Percentiles rank a stretch among this genome's conserved stretches.
These are phyloP conservation scores for Elongisporangium senticosum DNA, from an alignment of 352 stramenopile species.

Conservation along the genomic window DNA sequence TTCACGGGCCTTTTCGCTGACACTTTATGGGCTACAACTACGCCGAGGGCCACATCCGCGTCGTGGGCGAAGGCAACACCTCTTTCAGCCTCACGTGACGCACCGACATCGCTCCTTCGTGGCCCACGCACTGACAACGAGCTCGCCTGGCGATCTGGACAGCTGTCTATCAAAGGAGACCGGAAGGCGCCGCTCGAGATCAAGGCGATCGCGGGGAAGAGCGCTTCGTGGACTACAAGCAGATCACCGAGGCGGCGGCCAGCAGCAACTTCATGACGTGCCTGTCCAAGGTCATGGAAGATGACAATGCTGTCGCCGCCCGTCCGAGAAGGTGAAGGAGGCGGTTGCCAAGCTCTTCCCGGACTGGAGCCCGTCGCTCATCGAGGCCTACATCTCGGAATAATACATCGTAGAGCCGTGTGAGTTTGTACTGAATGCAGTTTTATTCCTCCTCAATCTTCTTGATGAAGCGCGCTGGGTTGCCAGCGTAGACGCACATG, in stretches of 20 bases:
- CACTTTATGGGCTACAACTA: constrained; percentile 12
- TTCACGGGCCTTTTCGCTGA: constrained; percentile 16
- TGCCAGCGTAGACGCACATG: constrained; percentile 57
- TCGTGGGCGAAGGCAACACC: constrained; percentile 14
- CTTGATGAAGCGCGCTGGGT: constrained; percentile 76
- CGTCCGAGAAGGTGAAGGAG: constrained; percentile 11
- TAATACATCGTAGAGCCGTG: too few species aligned
- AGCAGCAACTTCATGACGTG: constrained; percentile 13
- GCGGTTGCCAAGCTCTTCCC: constrained; percentile 18
- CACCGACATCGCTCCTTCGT: constrained; percentile 2
- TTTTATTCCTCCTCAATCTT: constrained; percentile 22
- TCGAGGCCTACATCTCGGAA: too few species aligned
- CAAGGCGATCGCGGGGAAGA: constrained; percentile 13
- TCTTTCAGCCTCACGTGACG: constrained; percentile 9
- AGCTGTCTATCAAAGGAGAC: constrained; percentile 19
- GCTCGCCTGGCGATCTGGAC: too few species aligned
- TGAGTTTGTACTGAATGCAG: too few species aligned
- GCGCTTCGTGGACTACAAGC: constrained; percentile 11
- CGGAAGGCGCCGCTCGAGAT: constrained; percentile 18
- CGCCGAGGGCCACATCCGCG: constrained; percentile 11
- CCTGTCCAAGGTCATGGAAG: constrained; percentile 8
- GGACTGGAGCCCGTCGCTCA: constrained; percentile 10
- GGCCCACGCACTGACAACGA: constrained; percentile 14
- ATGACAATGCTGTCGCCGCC: constrained; percentile 9
- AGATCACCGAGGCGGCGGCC: constrained; percentile 19